These are phyloP conservation scores for Aspergillus sparsus DNA, from an alignment of 495 filamentous ascomycete species.

Conservation along the genomic window DNA sequence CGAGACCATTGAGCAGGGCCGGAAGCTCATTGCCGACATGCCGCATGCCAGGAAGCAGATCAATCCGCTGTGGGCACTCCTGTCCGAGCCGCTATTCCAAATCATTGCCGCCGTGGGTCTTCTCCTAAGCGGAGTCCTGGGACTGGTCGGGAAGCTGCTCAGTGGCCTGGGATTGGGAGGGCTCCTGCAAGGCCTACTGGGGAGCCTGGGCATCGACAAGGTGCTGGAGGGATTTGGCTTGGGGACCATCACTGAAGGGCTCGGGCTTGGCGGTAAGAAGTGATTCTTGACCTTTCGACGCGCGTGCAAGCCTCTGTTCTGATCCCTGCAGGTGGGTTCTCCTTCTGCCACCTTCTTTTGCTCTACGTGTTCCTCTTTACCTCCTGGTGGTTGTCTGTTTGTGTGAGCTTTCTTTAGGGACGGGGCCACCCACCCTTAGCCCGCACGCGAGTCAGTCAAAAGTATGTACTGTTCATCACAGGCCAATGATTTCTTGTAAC, in stretches of 20 bases:
- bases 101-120: slow-evolving; percentile 84
- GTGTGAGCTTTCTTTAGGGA: too few species aligned
- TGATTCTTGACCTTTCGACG: slow-evolving; percentile 8
- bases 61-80: slow-evolving; percentile 76
- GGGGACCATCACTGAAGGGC: slow-evolving; percentile 51
- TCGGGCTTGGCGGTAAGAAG: slow-evolving; percentile 38
- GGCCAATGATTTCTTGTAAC: too few species aligned
- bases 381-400: too few species aligned
- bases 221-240: slow-evolving; percentile 70
- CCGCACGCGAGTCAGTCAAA: too few species aligned
- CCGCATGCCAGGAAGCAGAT: slow-evolving; percentile 84
- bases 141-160: slow-evolving; percentile 70
- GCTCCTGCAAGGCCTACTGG: slow-evolving; percentile 70
- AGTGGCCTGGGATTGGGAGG: slow-evolving; percentile 75
- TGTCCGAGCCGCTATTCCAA: slow-evolving; percentile 81
- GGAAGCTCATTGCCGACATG: slow-evolving; percentile 79
- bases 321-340: too few species aligned
- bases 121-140: slow-evolving; percentile 72
- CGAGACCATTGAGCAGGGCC: slow-evolving; percentile 75
- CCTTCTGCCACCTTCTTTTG: too few species aligned
- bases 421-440: too few species aligned
- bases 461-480: too few species aligned
- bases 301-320: too few species aligned
- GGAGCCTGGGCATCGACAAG: slow-evolving; percentile 72
- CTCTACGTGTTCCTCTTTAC: too few species aligned